These are phyloP conservation scores for Vitis rotundifolia DNA, from an alignment of 164 flowering plant species.

Conservation along the genomic window DNA sequence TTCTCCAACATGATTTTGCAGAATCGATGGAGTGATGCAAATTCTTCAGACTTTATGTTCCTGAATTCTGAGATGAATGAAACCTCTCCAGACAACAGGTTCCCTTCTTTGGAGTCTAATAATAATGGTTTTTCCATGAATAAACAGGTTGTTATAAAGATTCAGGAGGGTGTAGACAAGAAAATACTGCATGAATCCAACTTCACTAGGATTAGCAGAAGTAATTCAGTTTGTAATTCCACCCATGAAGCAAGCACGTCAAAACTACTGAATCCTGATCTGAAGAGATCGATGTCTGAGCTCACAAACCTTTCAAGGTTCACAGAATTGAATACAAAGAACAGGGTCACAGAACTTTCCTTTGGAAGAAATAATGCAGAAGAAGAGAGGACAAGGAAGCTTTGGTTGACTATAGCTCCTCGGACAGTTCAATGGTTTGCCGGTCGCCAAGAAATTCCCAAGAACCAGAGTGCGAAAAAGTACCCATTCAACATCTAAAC, in stretches of 20 bases:
- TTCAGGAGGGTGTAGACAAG: constrained; percentile 19
- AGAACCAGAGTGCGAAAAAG: no score
- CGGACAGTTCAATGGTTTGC: constrained; percentile 44
- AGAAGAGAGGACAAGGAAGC: constrained; percentile 36
- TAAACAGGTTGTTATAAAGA: neutral
- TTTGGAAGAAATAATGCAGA: constrained; percentile 1
- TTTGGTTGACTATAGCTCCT: constrained; percentile 45
- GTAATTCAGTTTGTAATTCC: constrained; percentile 1
- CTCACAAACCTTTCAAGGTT: constrained; percentile 18
- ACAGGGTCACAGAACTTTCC: neutral
- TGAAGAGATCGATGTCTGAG: constrained; percentile 26
- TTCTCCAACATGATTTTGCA: constrained; percentile 11
- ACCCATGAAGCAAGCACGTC: neutral
- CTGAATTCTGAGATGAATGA: constrained; percentile 23
- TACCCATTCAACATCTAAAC: no score
- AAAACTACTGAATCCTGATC: neutral
- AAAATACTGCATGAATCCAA: constrained; percentile 12
- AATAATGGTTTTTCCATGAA: constrained; percentile 2
- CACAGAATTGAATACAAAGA: neutral
- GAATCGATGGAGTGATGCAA: constrained; percentile 26
- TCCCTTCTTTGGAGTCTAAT: constrained; percentile 5
- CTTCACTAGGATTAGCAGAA: neutral
- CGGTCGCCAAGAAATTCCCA: constrained; percentile 27
- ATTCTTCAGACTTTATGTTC: constrained; percentile 17
- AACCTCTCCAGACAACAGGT: constrained; percentile 9